Percentiles rank a stretch among this genome's conserved stretches.
Conservation (phyloP, 2,329 filamentous ascomycete species). For the Myriosclerotinia curreyana region DNA sequence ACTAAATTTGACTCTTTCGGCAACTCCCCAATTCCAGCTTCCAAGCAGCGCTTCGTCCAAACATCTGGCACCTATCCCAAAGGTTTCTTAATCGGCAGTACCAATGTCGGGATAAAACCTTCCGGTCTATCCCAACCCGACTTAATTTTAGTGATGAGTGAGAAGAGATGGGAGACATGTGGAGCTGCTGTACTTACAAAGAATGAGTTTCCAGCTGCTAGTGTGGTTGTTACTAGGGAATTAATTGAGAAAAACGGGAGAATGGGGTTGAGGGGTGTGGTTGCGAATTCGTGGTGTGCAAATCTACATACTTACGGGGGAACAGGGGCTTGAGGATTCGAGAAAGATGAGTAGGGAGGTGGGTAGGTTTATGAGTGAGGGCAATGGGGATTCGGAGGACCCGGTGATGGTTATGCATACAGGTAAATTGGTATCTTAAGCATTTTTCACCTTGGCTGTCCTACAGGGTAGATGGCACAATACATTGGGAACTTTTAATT, state of each 20-base stretch:
- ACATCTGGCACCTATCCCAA: conserved; percentile 57
- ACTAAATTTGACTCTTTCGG: conserved; percentile 21
- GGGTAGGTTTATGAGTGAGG: background rate
- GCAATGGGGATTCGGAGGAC: background rate
- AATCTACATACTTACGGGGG: background rate
- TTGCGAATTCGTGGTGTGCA: conserved; percentile 7
- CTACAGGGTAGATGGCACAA: background rate
- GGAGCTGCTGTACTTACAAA: conserved; percentile 87
- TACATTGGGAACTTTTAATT: background rate
- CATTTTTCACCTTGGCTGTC: background rate
- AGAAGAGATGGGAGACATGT: background rate
- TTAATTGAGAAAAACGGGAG: conserved; percentile 54
- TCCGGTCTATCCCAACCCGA: background rate
- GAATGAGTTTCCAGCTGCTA: conserved; percentile 96
- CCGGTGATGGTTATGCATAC: conserved; percentile 14
- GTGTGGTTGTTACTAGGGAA: conserved; percentile 78
- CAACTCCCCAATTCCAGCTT: conserved; percentile 55
- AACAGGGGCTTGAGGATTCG: background rate
- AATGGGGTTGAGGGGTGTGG: background rate
- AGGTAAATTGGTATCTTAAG: background rate
- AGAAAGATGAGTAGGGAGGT: conserved; percentile 1
- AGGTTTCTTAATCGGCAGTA: background rate
- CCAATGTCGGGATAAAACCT: background rate
- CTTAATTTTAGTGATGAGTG: conserved; percentile 1
- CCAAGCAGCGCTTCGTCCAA: conserved; percentile 85